Evolutionary conservation across 1,284 basidiomycete genomes (phyloP), one percentile per base, ranked within the genome.

Genomic region (Cutaneotrichosporon cavernicola): DNA sequence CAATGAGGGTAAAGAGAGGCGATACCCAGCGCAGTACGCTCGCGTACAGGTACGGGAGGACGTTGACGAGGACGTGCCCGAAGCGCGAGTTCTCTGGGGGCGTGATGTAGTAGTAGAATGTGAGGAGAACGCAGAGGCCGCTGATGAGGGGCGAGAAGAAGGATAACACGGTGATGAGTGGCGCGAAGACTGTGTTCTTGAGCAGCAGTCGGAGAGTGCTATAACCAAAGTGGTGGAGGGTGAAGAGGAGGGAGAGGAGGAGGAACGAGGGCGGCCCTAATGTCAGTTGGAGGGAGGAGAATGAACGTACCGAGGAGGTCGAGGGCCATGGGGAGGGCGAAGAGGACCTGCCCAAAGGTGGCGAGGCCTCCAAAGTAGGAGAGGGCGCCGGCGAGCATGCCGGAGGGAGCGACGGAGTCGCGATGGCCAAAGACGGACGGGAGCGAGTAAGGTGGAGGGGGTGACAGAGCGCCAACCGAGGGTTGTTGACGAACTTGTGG

Each of bases 211-310:
- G 73, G 47, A 81, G 71, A 7, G 81, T 82, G 4, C 77, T 76
- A 67, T 80, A 78, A 13, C 68, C 47, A 59, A 76, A 73, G 63
- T 82, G 80, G 67, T 80, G 76, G 14, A 76, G 64, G 22, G 76
- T 75, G 63, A 81, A 73, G 26, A 82, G 67, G 4, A 81, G 76
- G 10, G 81, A 82, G 18, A 81, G 75, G 11, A 82, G 72, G 22
- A 82, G 77, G 69, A 82, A 82, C 0, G 78, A 80, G 16, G 78
- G 76, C 22, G 80, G 76, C 36, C 81, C 78, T 79, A 66, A 11
- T 34, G 22, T 57, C n/a, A 62, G 60, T 22, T 2, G 18, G 18
- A 18, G 4, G 3, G 18, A 18, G 18, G 43, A 7, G n/a, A n/a
- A 2, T 10, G 46, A 8, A 64, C 74, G 16, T 32, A 78, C 79